Evolutionary conservation across 257 asterid species (phyloP).

Genomic region (Echites panduratus): DNA sequence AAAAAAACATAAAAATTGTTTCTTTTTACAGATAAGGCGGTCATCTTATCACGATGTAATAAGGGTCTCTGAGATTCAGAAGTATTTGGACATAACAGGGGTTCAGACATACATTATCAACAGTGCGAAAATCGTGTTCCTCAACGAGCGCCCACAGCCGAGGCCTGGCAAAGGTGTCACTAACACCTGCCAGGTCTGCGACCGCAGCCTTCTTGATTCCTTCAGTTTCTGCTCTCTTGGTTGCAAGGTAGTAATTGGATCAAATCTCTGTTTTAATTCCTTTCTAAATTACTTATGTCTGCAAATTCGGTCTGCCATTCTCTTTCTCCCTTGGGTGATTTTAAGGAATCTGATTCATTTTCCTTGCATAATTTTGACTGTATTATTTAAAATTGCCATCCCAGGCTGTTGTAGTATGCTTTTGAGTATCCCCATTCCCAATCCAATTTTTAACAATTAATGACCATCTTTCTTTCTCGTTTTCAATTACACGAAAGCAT

Average conservation of each 20-base stretch:
- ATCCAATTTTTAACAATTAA: neutral
- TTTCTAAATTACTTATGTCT: no score
- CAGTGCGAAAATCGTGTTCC: conserved; percentile 75
- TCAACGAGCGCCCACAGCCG: conserved; percentile 82
- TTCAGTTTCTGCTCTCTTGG: conserved; percentile 86
- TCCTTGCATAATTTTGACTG: neutral
- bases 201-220: conserved; percentile 69
- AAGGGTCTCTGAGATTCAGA: conserved; percentile 71
- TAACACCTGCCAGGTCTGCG: conserved; percentile 70
- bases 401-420: neutral
- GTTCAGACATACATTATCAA: conserved; percentile 80
- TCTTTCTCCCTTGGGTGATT: neutral
- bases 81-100: conserved; percentile 54
- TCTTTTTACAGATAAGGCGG: conserved; percentile 54
- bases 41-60: conserved; percentile 87
- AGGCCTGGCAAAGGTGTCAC: conserved; percentile 84
- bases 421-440: neutral
- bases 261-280: no score
- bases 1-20: neutral
- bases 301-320: neutral
- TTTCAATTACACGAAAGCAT: neutral
- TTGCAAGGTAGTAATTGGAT: conserved; percentile 50
- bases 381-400: neutral
- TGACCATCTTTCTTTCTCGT: neutral
- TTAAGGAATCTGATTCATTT: neutral